phyloP scores from a whole-genome alignment of 768 basidiomycete species.

The Kwoniella europaea region DNA sequence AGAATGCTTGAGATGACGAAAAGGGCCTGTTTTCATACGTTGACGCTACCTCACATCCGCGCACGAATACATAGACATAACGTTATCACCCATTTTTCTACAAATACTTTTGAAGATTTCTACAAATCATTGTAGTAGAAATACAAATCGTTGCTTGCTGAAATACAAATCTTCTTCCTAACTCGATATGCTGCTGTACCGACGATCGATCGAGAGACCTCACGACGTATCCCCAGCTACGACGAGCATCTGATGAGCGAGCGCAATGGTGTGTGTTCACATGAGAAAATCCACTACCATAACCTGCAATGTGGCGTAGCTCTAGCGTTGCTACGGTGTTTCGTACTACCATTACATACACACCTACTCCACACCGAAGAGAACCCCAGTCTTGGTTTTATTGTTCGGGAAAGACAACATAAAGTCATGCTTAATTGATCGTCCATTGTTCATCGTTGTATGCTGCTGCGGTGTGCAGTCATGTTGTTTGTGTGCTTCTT shows the following conservation, averaged over 20 bases:
- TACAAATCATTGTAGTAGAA: background rate
- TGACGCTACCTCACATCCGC: background rate
- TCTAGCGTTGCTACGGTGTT: background rate
- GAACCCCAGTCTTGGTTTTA: constrained; percentile 9
- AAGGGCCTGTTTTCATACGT: background rate
- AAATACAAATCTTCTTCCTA: background rate
- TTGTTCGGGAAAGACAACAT: background rate
- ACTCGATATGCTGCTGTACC: background rate
- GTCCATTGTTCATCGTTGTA: no score
- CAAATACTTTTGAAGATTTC: background rate
- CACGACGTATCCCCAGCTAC: no score
- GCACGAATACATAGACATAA: background rate
- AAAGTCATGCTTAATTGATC: background rate
- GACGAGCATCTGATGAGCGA: no score
- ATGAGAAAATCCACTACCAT: no score
- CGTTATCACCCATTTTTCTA: background rate
- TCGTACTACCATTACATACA: background rate
- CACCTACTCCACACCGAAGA: background rate
- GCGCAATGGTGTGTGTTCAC: no score
- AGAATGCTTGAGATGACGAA: background rate
- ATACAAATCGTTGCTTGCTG: background rate
- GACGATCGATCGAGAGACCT: background rate
- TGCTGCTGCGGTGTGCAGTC: background rate
- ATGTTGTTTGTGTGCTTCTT: background rate
- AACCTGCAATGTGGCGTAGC: background rate